Percentiles rank a stretch among this genome's conserved stretches.
These are phyloP conservation scores for Emydomyces testavorans DNA, from an alignment of 2,329 filamentous ascomycete species.

Conservation along the genomic window DNA sequence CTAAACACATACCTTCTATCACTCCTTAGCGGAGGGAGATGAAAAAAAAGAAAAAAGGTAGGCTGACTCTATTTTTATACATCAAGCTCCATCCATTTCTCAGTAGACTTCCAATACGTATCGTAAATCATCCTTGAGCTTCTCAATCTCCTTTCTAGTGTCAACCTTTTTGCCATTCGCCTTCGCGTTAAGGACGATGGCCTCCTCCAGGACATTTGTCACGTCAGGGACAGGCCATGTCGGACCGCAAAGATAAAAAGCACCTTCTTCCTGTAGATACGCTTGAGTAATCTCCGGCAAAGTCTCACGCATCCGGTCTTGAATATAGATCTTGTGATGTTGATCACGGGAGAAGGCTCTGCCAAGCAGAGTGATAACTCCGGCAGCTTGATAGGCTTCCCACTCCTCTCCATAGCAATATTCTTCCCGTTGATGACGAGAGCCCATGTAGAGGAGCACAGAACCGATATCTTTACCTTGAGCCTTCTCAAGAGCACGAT, in stretches of 20 bases:
- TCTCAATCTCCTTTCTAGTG: constrained; percentile 82
- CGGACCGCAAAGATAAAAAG: constrained; percentile 94
- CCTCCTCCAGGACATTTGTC: constrained; percentile 85
- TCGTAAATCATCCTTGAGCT: constrained; percentile 83
- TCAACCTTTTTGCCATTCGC: constrained; percentile 64
- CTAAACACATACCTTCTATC: too few species aligned
- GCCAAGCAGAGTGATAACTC: constrained; percentile 86
- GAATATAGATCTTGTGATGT: constrained; percentile 97
- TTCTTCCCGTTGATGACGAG: constrained; percentile 93
- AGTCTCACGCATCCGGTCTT: constrained; percentile 91
- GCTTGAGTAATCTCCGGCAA: constrained; percentile 70
- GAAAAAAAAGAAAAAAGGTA: too few species aligned
- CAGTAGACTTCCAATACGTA: constrained; percentile 98
- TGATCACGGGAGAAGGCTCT: constrained; percentile 94
- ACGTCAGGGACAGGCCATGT: constrained; percentile 99
- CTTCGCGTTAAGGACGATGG: constrained; percentile 65
- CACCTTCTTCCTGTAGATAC: constrained; percentile 76
- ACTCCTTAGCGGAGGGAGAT: too few species aligned
- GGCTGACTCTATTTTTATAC: neutral
- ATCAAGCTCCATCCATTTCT: constrained; percentile 27
- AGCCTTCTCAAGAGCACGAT: constrained; percentile 95
- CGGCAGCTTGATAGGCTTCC: constrained; percentile 93
- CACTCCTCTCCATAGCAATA: constrained; percentile 98
- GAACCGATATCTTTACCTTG: constrained; percentile 89
- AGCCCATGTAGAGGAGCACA: constrained; percentile 91